Evolutionary conservation across 2,329 filamentous ascomycete genomes (phyloP), one percentile per base, ranked within the genome.

Genomic region (Fusarium algeriense): DNA sequence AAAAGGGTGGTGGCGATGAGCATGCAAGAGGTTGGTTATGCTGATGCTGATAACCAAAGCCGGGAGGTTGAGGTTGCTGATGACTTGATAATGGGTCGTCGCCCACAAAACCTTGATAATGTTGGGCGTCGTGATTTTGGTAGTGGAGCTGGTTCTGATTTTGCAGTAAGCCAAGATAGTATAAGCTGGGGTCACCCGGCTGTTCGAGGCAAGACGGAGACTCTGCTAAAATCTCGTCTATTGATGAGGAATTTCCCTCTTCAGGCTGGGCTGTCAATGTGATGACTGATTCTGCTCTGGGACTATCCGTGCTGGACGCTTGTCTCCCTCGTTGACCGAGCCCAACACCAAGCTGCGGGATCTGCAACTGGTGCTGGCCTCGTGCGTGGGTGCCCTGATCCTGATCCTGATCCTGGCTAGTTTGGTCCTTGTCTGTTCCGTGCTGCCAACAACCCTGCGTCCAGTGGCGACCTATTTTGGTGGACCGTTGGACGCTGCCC

Each of bases 261-360:
- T 56, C 46, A n/a, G 46, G 34, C 48, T 55, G 64, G 54, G 62
- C 48, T 59, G 41, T 49, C 55, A 50, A 44, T 14, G 26, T 44
- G 54, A 64, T 60, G 58, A 43, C 56, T 60, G 70, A 30, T 64
- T 70, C 64, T 64, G 58, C 34, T 45, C 57, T 67, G 64, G 45
- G 38, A 48, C 64, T 61, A 50, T 52, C 64, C 49, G 58, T 52
- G 56, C 60, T 50, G 34, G 52, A 52, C 43, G 56, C 74, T 75
- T 76, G 70, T 73, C 67, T 71, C 45, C 64, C 73, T 74, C 64
- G 60, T 60, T 67, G 72, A 73, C 74, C 72, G 72, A 76, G 71
- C 74, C 74, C 74, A 75, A 76, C 62, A 64, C 63, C 65, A 60
- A 54, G 56, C 52, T 59, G 72, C 72, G 74, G 65, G 74, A 76